These are phyloP conservation scores for Pseudogymnoascus sp. DNA, from an alignment of 2,329 filamentous ascomycete genomes.

Conservation along the genomic window DNA sequence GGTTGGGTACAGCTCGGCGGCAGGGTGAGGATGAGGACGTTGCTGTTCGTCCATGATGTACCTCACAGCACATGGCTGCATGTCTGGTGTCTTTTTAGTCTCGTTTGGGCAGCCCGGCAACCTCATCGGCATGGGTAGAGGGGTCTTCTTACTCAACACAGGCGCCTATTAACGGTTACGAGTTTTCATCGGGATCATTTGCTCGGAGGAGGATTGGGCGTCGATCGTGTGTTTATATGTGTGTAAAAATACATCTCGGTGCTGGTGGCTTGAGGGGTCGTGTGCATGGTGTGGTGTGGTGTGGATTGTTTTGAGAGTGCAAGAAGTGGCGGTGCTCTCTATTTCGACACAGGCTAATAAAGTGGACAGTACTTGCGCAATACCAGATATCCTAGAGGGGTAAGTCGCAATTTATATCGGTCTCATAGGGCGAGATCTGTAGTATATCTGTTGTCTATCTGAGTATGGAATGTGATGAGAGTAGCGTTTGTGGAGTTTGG, in stretches of 20 bases:
- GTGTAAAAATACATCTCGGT: constrained; percentile 6
- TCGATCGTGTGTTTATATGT: constrained; percentile 8
- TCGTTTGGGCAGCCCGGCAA: background rate
- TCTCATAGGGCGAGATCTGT: background rate
- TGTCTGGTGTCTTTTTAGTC: constrained; percentile 1
- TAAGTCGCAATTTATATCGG: background rate
- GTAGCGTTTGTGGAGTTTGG: background rate
- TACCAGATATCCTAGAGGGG: background rate
- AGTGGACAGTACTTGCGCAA: constrained; percentile 2
- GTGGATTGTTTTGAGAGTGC: background rate
- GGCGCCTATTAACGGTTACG: background rate
- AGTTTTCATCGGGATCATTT: background rate
- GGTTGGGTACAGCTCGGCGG: background rate
- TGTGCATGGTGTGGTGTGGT: background rate
- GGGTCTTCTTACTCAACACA: background rate
- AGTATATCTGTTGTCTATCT: background rate
- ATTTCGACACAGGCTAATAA: background rate
- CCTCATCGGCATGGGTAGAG: background rate
- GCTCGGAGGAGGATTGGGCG: background rate
- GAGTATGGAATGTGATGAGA: background rate
- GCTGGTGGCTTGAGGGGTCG: background rate
- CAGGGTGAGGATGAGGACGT: background rate
- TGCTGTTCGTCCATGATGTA: background rate
- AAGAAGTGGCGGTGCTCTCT: background rate
- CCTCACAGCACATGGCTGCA: background rate